A percentile compares a stretch with the other conserved stretches of the same genome.
These are phyloP conservation scores for Populus pruinosa DNA, from an alignment of 345 rosid species.

Conservation along the genomic window DNA sequence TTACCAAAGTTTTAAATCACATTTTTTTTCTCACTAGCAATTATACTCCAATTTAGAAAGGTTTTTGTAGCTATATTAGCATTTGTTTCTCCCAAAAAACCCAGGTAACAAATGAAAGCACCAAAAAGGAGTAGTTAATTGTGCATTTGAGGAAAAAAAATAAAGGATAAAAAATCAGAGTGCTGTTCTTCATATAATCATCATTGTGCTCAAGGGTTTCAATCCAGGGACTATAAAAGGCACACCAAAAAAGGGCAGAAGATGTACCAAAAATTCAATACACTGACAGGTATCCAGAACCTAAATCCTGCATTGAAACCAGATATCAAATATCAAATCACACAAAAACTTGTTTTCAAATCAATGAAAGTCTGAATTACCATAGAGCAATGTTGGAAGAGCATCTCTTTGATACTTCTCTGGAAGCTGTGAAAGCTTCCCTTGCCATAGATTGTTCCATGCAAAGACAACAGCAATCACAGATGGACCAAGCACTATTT, in stretches of 20 bases:
- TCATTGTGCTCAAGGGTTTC: not conserved
- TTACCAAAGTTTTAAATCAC: no score
- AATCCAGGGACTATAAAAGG: not conserved
- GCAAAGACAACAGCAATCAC: slow-evolving; percentile 88
- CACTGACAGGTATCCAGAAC: slow-evolving; percentile 95
- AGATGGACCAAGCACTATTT: slow-evolving; percentile 80
- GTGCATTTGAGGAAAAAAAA: not conserved
- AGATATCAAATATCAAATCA: slow-evolving; percentile 12
- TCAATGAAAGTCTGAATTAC: slow-evolving; percentile 37
- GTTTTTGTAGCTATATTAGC: not conserved
- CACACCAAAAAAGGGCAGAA: not conserved
- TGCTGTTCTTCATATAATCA: not conserved
- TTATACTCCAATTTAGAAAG: not conserved
- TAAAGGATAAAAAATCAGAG: not conserved
- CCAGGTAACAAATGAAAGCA: not conserved
- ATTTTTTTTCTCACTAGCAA: not conserved
- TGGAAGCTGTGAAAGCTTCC: slow-evolving; percentile 69
- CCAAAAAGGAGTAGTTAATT: not conserved
- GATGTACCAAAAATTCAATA: slow-evolving; percentile 71
- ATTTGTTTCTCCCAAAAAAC: not conserved
- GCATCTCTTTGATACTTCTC: slow-evolving; percentile 76
- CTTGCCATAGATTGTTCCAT: slow-evolving; percentile 89
- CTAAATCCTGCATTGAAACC: slow-evolving; percentile 65
- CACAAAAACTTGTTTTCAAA: not conserved
- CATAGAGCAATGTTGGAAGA: slow-evolving; percentile 69